Conservation (phyloP, 1,139 yeast species). For the Debaryomyces udenii region DNA sequence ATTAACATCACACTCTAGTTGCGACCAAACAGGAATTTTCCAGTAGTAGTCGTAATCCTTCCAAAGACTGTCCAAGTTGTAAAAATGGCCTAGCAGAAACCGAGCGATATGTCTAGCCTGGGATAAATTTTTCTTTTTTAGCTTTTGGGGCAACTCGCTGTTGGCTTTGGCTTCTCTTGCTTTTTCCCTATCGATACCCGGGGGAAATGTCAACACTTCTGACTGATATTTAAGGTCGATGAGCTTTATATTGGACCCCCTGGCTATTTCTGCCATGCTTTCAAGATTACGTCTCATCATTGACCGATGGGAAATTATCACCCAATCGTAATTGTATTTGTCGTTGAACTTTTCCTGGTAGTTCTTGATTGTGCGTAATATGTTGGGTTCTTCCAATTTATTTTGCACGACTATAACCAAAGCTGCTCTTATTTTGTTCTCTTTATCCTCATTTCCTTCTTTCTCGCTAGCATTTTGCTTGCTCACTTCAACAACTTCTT, state of each 20-base stretch:
- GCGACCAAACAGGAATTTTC: constrained; percentile 67
- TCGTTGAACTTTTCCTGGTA: constrained; percentile 23
- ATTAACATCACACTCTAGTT: constrained; percentile 57
- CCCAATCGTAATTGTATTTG: constrained; percentile 23
- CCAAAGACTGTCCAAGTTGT: constrained; percentile 26
- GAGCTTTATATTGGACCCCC: constrained; percentile 29
- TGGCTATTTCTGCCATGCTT: constrained; percentile 7
- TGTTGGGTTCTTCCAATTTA: constrained; percentile 12
- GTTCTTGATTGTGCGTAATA: constrained; percentile 19
- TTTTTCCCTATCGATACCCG: constrained; percentile 54
- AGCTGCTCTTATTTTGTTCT: constrained; percentile 13
- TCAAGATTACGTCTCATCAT: constrained; percentile 7
- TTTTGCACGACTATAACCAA: constrained; percentile 15
- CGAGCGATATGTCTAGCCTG: constrained; percentile 63
- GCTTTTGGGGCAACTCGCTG: constrained; percentile 38
- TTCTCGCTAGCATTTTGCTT: no score
- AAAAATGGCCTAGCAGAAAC: constrained; percentile 60
- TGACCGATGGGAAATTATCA: constrained; percentile 14
- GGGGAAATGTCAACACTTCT: constrained; percentile 11
- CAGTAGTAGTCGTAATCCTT: constrained; percentile 58
- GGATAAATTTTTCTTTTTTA: constrained; percentile 2
- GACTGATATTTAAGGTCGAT: constrained; percentile 39
- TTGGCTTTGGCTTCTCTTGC: constrained; percentile 45
- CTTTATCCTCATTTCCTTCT: background rate
- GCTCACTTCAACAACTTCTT: background rate